These are phyloP conservation scores for Viola odorata DNA, from an alignment of 345 rosid genomes.

Conservation along the genomic window DNA sequence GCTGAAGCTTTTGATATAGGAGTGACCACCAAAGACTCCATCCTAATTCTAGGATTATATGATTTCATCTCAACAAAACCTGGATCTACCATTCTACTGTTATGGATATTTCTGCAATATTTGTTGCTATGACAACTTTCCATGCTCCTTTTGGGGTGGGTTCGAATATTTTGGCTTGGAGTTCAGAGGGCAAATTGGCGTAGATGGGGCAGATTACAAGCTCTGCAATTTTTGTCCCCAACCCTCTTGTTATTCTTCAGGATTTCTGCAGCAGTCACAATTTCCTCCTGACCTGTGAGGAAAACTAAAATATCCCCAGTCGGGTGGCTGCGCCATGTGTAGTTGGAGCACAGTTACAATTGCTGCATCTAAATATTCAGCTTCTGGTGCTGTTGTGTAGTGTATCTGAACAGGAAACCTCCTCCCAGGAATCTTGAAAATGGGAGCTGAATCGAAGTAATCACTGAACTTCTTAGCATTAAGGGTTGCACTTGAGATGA, in stretches of 20 bases:
- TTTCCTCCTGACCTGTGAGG: slow-evolving; percentile 95
- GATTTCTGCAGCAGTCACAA: slow-evolving; percentile 88
- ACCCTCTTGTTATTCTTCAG: slow-evolving; percentile 79
- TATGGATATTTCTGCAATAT: slow-evolving; percentile 94
- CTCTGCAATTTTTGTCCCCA: slow-evolving; percentile 92
- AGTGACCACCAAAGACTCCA: slow-evolving; percentile 88
- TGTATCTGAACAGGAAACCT: slow-evolving; percentile 91
- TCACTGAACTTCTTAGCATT: slow-evolving; percentile 98
- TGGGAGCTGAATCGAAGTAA: slow-evolving; percentile 91
- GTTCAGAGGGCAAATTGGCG: slow-evolving; percentile 94
- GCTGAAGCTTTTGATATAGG: slow-evolving; percentile 98
- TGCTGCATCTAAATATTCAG: slow-evolving; percentile 95
- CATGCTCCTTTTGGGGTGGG: slow-evolving; percentile 97
- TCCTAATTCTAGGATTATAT: slow-evolving; percentile 94
- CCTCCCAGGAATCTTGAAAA: slow-evolving; percentile 93
- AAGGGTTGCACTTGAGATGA: slow-evolving; percentile 93
- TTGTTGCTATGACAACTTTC: slow-evolving; percentile 91
- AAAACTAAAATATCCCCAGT: slow-evolving; percentile 92
- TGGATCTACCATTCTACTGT: slow-evolving; percentile 95
- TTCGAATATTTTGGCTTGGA: slow-evolving; percentile 94
- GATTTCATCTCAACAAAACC: slow-evolving; percentile 96
- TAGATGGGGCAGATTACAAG: slow-evolving; percentile 93
- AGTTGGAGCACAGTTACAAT: slow-evolving; percentile 82
- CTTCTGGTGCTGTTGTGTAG: slow-evolving; percentile 95
- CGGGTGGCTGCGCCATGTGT: slow-evolving; percentile 69